These are phyloP conservation scores for Pleurotus cornucopiae DNA, from an alignment of 768 basidiomycete genomes.

Conservation along the genomic window DNA sequence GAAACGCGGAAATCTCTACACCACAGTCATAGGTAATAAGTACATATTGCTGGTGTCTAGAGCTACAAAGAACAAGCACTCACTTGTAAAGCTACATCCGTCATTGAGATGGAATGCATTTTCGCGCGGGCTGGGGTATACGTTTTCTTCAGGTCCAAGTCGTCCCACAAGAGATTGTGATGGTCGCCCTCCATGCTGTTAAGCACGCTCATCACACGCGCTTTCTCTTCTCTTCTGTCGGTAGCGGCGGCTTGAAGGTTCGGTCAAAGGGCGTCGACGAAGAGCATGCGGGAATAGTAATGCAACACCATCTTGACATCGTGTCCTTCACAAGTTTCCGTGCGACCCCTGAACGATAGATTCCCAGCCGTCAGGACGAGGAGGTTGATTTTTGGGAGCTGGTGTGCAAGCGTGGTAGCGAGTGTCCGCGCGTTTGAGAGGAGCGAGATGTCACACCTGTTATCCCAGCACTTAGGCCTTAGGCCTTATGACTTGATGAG, in stretches of 20 bases:
- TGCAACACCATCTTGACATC: conserved; percentile 40
- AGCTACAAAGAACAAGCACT: no score
- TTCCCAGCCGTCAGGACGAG: conserved; percentile 44
- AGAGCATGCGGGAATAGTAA: conserved; percentile 51
- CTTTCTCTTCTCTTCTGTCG: conserved; percentile 39
- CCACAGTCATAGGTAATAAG: neutral
- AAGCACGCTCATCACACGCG: conserved; percentile 43
- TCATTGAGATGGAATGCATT: conserved; percentile 37
- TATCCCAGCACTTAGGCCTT: conserved; percentile 22
- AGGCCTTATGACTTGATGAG: no score
- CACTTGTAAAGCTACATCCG: conserved; percentile 27
- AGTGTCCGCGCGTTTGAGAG: conserved; percentile 44
- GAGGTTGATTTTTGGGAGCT: conserved; percentile 46
- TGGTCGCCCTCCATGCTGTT: conserved; percentile 26
- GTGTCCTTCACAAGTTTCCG: conserved; percentile 41
- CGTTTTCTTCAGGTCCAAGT: conserved; percentile 46
- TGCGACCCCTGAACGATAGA: conserved; percentile 30
- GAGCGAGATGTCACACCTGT: conserved; percentile 42
- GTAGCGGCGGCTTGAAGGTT: conserved; percentile 34
- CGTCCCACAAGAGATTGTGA: conserved; percentile 36
- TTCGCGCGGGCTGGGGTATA: conserved; percentile 32
- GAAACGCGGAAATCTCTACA: conserved; percentile 23
- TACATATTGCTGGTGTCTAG: no score
- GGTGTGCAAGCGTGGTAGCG: conserved; percentile 21
- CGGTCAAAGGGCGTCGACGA: conserved; percentile 41